Percentiles rank a stretch among this genome's conserved stretches.
Conservation (phyloP, 2,329 filamentous ascomycete species). For the Chrysoporthe austroafricana region DNA sequence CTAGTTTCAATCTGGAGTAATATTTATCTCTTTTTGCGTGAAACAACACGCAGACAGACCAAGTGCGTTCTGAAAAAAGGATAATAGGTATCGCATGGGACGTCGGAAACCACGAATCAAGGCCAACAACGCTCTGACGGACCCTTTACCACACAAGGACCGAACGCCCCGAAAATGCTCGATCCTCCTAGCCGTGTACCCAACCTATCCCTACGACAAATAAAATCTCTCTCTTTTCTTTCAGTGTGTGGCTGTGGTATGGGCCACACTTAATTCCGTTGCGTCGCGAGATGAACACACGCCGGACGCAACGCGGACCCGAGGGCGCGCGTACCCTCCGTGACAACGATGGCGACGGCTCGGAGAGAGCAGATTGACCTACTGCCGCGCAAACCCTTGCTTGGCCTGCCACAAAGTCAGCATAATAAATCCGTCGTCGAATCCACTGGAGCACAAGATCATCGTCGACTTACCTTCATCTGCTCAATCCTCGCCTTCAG, state of each 20-base stretch:
- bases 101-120: background rate
- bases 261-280: background rate
- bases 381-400: slow-evolving; percentile 30
- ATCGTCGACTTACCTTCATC: slow-evolving; percentile 73
- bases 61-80: background rate
- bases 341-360: slow-evolving; percentile 19
- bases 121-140: background rate
- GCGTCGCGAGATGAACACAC: background rate
- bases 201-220: background rate
- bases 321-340: background rate
- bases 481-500: slow-evolving; percentile 96
- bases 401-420: slow-evolving; percentile 21
- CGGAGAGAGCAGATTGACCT: slow-evolving; percentile 27
- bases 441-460: background rate
- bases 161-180: slow-evolving; percentile 15
- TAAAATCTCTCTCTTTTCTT: background rate
- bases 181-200: background rate
- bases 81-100: background rate
- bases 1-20: background rate
- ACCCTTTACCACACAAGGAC: slow-evolving; percentile 8
- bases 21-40: background rate
- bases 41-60: background rate
- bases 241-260: background rate
- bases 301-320: background rate
- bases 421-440: too few relatives aligned